Evolutionary conservation across 345 rosid genomes (phyloP), one percentile per base, ranked within the genome.

Genomic region (Laguncularia racemosa): DNA sequence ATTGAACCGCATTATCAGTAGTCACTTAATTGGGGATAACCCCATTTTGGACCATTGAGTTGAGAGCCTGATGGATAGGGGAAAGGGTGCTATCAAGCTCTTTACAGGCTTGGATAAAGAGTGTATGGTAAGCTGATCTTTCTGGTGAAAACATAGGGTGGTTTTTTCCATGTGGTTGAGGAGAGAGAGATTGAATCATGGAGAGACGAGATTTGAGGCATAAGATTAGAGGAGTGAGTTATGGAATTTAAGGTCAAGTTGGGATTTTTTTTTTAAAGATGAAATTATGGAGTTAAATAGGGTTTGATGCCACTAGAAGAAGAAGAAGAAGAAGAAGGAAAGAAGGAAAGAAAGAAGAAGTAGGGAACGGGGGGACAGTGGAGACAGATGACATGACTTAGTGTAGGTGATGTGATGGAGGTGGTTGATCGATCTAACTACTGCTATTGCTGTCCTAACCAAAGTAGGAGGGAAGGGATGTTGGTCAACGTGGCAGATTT

Each of bases 201-300:
- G 8, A 83, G 61, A 52, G 73, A 46, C 66, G 97, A 77, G 67
- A 89, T n/a, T 67, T 1, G 78, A 71, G 20, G 93, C 66, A 57
- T 86, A 89, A 28, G 99, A 89, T 65, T 82, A 84, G 57, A 93
- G 86, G 49, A 93, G 54, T 57, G 96, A 72, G 73, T 93, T 89
- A 78, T 81, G 81, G 62, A 83, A 74, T 19, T 68, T 79, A 66
- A 58, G 50, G 55, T 83, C 84, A 44, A 64, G 64, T 0, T 77
- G 78, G 53, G 64, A 46, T n/a, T n/a, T n/a, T n/a, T n/a, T n/a
- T 0, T 72, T 58, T 3, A 84, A 48, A 8, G 75, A 5, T 19
- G 77, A 51, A 23, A 69, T 58, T 44, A n/a, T n/a, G n/a, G n/a
- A n/a, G n/a, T n/a, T n/a, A n/a, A n/a, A n/a, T n/a, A n/a, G n/a